Percentiles rank a stretch among this genome's conserved stretches.
phyloP scores from a whole-genome alignment of 1,284 basidiomycete species.

The Taiwanofungus camphoratus region DNA sequence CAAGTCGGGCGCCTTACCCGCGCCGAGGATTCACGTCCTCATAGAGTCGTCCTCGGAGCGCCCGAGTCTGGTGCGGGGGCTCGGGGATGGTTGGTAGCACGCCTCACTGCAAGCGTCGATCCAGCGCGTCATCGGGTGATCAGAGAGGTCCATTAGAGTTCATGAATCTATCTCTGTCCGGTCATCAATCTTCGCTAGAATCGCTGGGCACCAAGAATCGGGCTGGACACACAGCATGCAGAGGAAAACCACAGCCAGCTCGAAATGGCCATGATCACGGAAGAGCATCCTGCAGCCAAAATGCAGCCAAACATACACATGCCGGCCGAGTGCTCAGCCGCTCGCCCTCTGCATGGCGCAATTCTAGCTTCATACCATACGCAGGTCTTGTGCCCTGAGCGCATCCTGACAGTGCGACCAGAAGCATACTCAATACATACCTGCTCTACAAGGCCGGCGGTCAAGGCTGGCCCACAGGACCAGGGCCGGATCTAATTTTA shows the following conservation, averaged over 20 bases:
- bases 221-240: background rate
- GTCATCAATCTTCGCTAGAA: conserved; percentile 13
- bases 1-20: too few species aligned
- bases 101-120: conserved; percentile 11
- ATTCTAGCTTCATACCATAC: background rate
- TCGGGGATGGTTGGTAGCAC: conserved; percentile 12
- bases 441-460: conserved; percentile 4
- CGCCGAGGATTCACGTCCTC: too few species aligned
- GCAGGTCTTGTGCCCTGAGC: too few species aligned
- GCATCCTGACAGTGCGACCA: background rate
- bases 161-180: conserved; percentile 3
- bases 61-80: too few species aligned
- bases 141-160: conserved; percentile 7
- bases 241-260: conserved; percentile 7
- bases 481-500: conserved; percentile 6
- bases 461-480: background rate
- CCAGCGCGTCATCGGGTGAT: conserved; percentile 7
- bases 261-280: conserved; percentile 5
- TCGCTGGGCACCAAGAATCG: conserved; percentile 8
- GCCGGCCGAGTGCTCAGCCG: conserved; percentile 2
- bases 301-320: conserved; percentile 1
- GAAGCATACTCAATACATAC: background rate
- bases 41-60: too few species aligned
- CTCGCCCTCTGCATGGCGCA: too few species aligned
- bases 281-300: conserved; percentile 2